Base-by-base conservation (phyloP, 2,329 filamentous ascomycete genomes). In the Exophiala bonariae region DNA sequence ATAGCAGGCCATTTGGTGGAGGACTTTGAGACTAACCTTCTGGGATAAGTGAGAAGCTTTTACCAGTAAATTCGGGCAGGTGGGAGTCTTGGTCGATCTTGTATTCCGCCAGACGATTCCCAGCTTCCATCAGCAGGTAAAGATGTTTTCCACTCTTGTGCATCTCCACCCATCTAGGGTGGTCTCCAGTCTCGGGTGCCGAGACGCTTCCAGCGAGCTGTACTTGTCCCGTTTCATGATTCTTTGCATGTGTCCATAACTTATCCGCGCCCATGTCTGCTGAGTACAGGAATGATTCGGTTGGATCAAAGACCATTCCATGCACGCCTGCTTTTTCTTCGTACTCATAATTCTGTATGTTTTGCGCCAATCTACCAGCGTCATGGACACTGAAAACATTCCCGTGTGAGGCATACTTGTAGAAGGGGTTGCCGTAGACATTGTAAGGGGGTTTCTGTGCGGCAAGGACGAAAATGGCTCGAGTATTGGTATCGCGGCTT, bases 361-460 rank as follows among this genome's bases (percentile, higher is more conserved):
- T 68, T 35, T 61, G 47, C 14, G 64, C 62, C 5, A 76, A 61
- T 8, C 57, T 60, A n/a, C 74, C 74, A 37, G 66, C 63, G 10
- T 64, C 49, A 42, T 68, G 63, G 7, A 75, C 72, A 2, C 70
- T 71, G 54, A 76, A 71, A 64, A 95, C 80, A 63, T 90, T 89
- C 51, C 89, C 87, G 64, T 82, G 86, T 55, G 88, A 87, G 30
- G 89, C 89, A 64, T 91, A 79, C 52, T 88, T 81, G 75, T 95
- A 95, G 69, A 95, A 95, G 7, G 89, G 89, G 67, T 93, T 93
- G 66, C 87, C 87, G 70, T 95, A 95, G 53, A 95, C 87, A 59
- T 80, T 81, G 67, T 89, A 88, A 0, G 89, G 89, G 1, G 88
- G 78, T 60, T 88, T 80, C 59, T 83, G 79, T 17, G 88, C 87